Base-by-base conservation (phyloP, 2,329 filamentous ascomycete genomes). In the Trichothecium roseum region DNA sequence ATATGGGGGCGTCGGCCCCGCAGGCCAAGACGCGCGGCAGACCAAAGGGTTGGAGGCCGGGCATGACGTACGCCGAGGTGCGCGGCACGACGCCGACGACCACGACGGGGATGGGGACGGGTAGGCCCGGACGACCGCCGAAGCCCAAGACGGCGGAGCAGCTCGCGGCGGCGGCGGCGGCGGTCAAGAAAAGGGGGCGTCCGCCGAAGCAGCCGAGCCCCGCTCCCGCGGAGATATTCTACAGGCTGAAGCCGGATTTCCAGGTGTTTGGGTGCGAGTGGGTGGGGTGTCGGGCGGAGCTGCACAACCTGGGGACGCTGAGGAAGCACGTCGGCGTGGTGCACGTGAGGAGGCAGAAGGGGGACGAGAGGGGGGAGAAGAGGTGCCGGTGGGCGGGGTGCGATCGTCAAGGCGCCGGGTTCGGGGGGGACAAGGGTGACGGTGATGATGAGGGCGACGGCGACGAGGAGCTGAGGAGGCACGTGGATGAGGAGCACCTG, bases 271-370 rank as follows among this genome's bases (percentile, higher is more conserved):
- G 64, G 8, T 81, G 76, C 51, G 72, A 79, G 49, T 81, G 76
- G 76, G 43, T 55, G 16, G 59, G 59, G 0, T 81, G 76, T 46
- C 63, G 60, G 20, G 75, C 75, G 4, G 70, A 78, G 52, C 57
- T 81, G 31, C 73, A 78, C 34, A 81, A 81, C 45, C 52, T 78
- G 38, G 69, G 70, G 10, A 80, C 74, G 8, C 51, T 81, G 28
- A 61, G 68, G 17, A 59, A 56, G 37, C 76, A 81, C 42, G 53
- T 80, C 12, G 48, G 54, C 14, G 45, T 63, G 12, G 60, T 77
- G 3, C 76, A 81, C 47, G 58, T 53, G n/a, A 12, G 32, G 26
- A 14, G 15, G 10, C 39, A 27, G 22, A 3, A 29, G 12, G 29
- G 13, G 9, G 41, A 13, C 27, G 12, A 10, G n/a, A 37, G 36